Evolutionary conservation across 257 asterid genomes (phyloP).

Genomic region (Solanum etuberosum): DNA sequence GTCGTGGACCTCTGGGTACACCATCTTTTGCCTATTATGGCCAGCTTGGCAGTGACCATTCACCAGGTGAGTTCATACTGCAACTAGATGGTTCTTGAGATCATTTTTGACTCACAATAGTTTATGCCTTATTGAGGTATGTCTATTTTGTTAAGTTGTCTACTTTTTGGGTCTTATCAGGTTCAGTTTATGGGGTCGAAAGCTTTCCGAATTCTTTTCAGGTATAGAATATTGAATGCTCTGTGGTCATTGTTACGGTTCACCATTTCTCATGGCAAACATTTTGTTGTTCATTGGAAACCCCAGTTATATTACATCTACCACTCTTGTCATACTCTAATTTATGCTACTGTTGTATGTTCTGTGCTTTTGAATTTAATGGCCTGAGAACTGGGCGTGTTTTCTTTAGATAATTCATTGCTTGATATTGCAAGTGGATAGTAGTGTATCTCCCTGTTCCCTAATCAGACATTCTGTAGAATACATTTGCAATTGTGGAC

Average conservation of each 20-base stretch:
- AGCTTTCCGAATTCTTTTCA: neutral
- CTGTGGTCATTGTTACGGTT: neutral
- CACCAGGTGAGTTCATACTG: conserved; percentile 12
- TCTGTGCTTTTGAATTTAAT: neutral
- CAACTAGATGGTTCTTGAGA: neutral
- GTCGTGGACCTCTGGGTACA: neutral
- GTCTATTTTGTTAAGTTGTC: neutral
- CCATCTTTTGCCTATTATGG: conserved; percentile 5
- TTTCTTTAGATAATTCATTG: neutral
- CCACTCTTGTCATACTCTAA: neutral
- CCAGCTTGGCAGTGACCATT: neutral
- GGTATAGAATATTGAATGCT: neutral
- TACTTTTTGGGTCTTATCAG: neutral
- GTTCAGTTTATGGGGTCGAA: neutral
- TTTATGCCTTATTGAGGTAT: neutral
- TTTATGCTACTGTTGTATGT: neutral
- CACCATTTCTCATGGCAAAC: neutral
- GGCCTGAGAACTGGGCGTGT: neutral
- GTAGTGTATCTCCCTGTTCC: neutral
- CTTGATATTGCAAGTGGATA: neutral
- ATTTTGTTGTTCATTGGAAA: neutral
- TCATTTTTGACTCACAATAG: neutral
- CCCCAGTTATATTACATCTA: neutral
- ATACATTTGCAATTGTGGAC: neutral
- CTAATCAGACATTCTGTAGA: neutral